Base-by-base conservation (phyloP, 495 filamentous ascomycete genomes). In the Durotheca rogersii region DNA sequence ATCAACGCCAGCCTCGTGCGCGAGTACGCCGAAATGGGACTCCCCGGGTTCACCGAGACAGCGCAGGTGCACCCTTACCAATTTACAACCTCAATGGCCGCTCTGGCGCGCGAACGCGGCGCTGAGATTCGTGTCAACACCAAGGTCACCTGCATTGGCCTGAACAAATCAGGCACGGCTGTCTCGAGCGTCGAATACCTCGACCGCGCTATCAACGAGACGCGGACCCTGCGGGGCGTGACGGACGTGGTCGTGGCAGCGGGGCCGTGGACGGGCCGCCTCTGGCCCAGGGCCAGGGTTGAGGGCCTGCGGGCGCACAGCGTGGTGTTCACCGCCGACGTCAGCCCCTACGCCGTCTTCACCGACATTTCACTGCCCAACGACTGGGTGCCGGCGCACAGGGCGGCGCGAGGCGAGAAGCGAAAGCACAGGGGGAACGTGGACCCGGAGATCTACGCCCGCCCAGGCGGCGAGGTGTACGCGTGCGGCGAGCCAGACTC, bases 11-110 rank as follows among this genome's bases (percentile, higher is more conserved):
- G 86, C 4, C 67, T 82, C 20, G 59, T 94, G 12, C 72, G 72
- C 25, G 72, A 75, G 10, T 98, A 95, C 60, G 83, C 88, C 30
- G 82, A 85, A 60, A 95, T 97, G 89, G 90, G 90, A 6, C 72
- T 76, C 3, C 85, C 86, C 0, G 80, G 79, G 3, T 61, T 57
- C 10, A 73, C 71, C 39, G 78, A 79, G 47, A 97, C 93, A 1
- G 89, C 93, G 2, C 93, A 97, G 65, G 93, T 97, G 4, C 93
- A 97, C 66, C 93, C 93, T 1, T 90, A 88, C 61, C 82, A 87
- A 16, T 96, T 98, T 58, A 98, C 92, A 2, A 95, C 82, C 0
- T 78, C 87, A 2, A 93, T 98, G 65, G 88, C 89, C 7, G 77
- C 80, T 29, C 76, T 98, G 12, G 90, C 92, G 6, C 74, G 78